Base-by-base conservation (phyloP, 164 flowering plant species). In the Berberis thunbergii region DNA sequence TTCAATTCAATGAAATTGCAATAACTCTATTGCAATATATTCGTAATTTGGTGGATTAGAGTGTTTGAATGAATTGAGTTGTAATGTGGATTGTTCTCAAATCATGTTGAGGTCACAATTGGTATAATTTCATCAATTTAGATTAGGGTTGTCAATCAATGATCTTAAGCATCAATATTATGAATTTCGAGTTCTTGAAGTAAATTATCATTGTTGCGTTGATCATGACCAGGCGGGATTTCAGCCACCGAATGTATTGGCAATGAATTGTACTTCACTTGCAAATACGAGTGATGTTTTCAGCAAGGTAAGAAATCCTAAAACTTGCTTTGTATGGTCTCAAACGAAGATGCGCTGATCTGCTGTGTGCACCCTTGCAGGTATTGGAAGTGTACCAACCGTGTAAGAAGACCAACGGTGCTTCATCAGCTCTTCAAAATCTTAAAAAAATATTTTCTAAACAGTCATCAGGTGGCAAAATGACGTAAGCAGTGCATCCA, bases 201-300 rank as follows among this genome's bases (percentile, higher is more conserved):
- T 26, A 26, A 26, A 26, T 26, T 26, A 26, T 26, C 26, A 26
- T 26, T 26, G 26, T 26, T 26, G 26, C 26, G 26, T 26, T 45
- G 64, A 45, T 72, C 45, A 43, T 39, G 64, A 26, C 2, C 90
- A 91, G 99, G 80, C 54, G 49, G 83, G 83, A 50, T 63, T 73
- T 67, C 77, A 76, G 71, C 60, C 66, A 7, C 94, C 86, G 7
- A 86, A 89, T 71, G 77, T 84, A 4, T 59, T 95, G 60, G 49
- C 79, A 1, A 45, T 95, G 68, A 87, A 83, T 62, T 91, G 97
- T 65, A 86, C 96, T 64, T 81, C 96, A 62, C 77, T 91, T 10
- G 45, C 83, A 11, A 83, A 74, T 13, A 80, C 86, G 9, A 61
- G 77, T 48, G 93, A 87, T n/a, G 81, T 90, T 70, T 93, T 94